phyloP scores from a whole-genome alignment of 2,329 filamentous ascomycete genomes.

The Xylaria sp. region DNA sequence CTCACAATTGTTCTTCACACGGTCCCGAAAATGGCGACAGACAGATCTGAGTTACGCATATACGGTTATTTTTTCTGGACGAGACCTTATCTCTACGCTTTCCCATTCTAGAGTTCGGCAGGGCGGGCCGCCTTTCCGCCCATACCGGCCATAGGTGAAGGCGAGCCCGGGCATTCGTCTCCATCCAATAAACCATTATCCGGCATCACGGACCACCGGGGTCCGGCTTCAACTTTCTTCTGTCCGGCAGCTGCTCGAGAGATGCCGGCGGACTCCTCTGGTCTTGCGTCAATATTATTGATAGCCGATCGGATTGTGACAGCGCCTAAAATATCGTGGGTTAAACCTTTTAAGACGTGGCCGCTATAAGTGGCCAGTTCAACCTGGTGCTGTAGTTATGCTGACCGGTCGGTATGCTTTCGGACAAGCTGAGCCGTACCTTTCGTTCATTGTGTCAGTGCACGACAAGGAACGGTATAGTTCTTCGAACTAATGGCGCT shows the following conservation, averaged over 20 bases:
- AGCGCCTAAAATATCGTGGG: neutral
- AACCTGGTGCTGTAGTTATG: neutral
- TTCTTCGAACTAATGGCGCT: neutral
- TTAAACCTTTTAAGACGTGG: constrained; percentile 12
- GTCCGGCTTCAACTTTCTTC: constrained; percentile 25
- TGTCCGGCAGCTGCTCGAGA: constrained; percentile 19
- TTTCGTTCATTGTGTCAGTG: constrained; percentile 5
- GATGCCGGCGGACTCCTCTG: constrained; percentile 19
- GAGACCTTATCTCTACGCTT: constrained; percentile 28
- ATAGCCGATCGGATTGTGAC: constrained; percentile 1
- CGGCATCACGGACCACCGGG: constrained; percentile 37
- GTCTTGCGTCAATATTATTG: constrained; percentile 4
- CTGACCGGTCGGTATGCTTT: constrained; percentile 27
- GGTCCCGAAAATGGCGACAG: constrained; percentile 19
- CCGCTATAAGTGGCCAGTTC: constrained; percentile 7
- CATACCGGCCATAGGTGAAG: constrained; percentile 20
- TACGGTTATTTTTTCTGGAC: constrained; percentile 13
- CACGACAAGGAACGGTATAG: neutral
- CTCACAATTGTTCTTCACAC: constrained; percentile 5
- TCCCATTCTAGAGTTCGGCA: constrained; percentile 19
- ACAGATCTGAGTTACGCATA: constrained; percentile 26
- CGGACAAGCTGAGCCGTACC: constrained; percentile 4
- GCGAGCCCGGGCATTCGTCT: constrained; percentile 20
- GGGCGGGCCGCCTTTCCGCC: constrained; percentile 32
- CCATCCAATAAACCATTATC: constrained; percentile 30